Evolutionary conservation across 352 stramenopile genomes (phyloP), one percentile per base, ranked within the genome.

Genomic region (Phytophthora sp.): DNA sequence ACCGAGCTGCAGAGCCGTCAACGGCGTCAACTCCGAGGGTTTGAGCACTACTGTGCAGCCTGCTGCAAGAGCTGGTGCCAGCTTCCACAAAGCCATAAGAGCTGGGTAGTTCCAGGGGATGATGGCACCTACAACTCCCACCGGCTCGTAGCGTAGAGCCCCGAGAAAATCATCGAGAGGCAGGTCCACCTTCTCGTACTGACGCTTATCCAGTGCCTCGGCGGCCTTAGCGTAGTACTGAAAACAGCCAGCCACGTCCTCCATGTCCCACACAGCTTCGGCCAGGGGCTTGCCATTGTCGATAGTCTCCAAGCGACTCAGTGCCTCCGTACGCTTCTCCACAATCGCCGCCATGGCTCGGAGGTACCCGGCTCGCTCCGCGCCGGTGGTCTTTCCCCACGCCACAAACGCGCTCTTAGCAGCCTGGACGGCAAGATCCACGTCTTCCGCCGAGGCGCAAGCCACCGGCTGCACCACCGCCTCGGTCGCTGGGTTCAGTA

Each of bases 11-110:
- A 97, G 64, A n/a, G 84, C 85, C 7, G 74, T 87, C n/a, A 98
- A 61, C 52, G 97, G 97, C 16, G 97, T 99, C 21, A 98, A 63
- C 57, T 98, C 96, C 11, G 91, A 67, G 0, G 66, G 66, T 20
- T 74, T 74, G 12, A 74, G 61, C 30, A 74, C 66, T 13, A 71
- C 66, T 82, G 96, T 98, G 77, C 96, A 99, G 13, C 97, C 97
- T 1, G 91, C 92, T 11, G 91, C 86, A 23, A 99, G 74, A 4
- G 94, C 95, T 6, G 90, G 90, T 6, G 90, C 89, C 16, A 95
- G 66, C 67, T 91, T 91, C 80, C 82, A 89, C 15, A 88, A 57
- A 16, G 79, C 77, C 83, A 91, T 90, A 16, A 89, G 69, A 0
- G 55, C 54, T 21, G 66, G 66, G 13, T 67, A 74, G 29, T 74